Conservation (phyloP, 1,284 basidiomycete species). For the Stygiomarasmius scandens region DNA sequence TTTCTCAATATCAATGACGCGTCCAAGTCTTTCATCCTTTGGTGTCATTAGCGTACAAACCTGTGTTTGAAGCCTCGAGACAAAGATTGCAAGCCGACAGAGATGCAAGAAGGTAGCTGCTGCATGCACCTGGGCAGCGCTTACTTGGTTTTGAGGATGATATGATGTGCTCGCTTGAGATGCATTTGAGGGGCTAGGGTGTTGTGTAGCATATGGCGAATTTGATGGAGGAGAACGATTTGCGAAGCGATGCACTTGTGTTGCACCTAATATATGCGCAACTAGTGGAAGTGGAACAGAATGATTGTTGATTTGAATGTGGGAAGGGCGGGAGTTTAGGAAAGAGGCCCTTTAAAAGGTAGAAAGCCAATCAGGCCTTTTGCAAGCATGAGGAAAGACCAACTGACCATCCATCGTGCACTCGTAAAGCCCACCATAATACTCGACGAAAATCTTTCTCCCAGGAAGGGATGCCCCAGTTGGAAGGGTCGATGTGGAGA, state of each 20-base stretch:
- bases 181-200: not conserved
- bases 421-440: constrained; percentile 25
- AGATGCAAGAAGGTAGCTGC: constrained; percentile 18
- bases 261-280: not conserved
- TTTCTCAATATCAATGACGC: constrained; percentile 23
- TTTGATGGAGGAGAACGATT: not conserved
- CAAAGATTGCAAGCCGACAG: constrained; percentile 24
- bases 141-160: not conserved
- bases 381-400: not conserved
- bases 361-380: not conserved
- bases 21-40: constrained; percentile 20
- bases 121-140: not conserved
- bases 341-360: constrained; percentile 29
- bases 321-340: constrained; percentile 28
- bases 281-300: constrained; percentile 14
- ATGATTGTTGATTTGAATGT: constrained; percentile 25
- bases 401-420: constrained; percentile 23
- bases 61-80: constrained; percentile 24
- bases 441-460: constrained; percentile 24
- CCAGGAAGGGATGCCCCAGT: constrained; percentile 27
- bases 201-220: not conserved
- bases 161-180: not conserved
- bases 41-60: constrained; percentile 23
- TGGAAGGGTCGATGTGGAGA: constrained; percentile 23
- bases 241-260: not conserved